Base-by-base conservation (phyloP, 345 rosid species). In the Eucalyptus curtisii region DNA sequence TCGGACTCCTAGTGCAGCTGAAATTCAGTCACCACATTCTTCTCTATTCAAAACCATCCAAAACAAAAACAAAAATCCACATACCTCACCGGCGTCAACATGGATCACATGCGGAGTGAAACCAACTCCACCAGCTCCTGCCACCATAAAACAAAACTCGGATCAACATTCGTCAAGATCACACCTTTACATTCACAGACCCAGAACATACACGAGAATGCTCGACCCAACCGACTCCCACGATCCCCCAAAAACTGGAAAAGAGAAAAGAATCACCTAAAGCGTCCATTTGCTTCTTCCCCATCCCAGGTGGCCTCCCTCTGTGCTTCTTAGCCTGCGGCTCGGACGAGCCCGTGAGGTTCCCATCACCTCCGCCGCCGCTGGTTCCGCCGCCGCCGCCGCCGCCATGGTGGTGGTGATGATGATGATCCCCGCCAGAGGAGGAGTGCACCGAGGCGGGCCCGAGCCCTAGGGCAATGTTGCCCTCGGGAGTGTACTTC, bases 51-150 rank as follows among this genome's bases (percentile, higher is more conserved):
- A 19, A 19, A 37, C 31, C 14, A 27, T 59, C 55, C 25, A 22
- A 76, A 30, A 7, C 12, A 24, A 55, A 48, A 45, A 20, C 10
- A 30, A 59, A 15, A 50, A 12, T 33, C 16, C 53, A 88, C 93
- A 91, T 93, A 98, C 99, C 97, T 98, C 98, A 64, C 99, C 99
- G 27, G 94, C 92, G 87, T 94, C 91, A 55, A 98, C 98, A 33
- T 92, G 93, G 87, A 98, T 98, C 81, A 98, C 99, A 91, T 98
- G 99, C 30, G 99, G 99, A 47, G 99, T 98, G 91, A 98, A 98
- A 85, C 98, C 99, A n/a, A 95, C 90, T 5, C 99, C 99, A 90
- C 98, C 97, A 90, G 92, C 89, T 87, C 99, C 99, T 96, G 90
- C 88, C 45, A 52, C 52, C 88, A 85, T 61, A 37, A 91, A 61